Evolutionary conservation across 139 green algal genomes (phyloP).

Genomic region (Volvox africanus): DNA sequence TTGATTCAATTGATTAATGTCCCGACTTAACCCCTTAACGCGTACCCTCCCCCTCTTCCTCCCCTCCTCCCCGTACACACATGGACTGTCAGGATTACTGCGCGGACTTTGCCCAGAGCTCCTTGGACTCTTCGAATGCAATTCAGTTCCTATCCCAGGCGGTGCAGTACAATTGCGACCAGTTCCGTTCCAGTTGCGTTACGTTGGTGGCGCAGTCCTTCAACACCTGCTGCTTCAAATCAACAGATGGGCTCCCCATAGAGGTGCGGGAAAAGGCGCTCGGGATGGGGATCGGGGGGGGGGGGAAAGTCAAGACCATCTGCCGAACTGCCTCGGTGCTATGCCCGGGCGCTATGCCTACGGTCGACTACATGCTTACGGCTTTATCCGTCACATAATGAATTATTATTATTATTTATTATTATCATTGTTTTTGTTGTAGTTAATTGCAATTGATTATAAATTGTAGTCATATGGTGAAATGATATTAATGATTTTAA

Average conservation of each 20-base stretch:
- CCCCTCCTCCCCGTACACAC: not conserved
- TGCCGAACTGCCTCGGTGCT: too few relatives aligned
- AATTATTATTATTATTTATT: too few relatives aligned
- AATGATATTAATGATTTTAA: too few relatives aligned
- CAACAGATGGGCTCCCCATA: constrained; percentile 46
- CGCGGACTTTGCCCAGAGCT: constrained; percentile 50
- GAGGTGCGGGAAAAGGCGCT: constrained; percentile 20
- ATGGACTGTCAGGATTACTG: constrained; percentile 42
- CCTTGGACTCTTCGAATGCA: constrained; percentile 45
- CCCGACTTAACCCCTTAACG: not conserved
- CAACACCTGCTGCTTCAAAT: constrained; percentile 38
- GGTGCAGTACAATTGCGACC: constrained; percentile 54
- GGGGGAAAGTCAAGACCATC: not conserved
- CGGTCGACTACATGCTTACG: too few relatives aligned
- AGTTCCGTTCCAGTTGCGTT: constrained; percentile 48
- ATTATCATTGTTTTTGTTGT: too few relatives aligned
- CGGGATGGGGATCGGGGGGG: not conserved
- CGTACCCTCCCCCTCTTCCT: not conserved
- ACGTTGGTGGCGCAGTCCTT: constrained; percentile 46
- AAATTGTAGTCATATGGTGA: too few relatives aligned
- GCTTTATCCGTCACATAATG: too few relatives aligned
- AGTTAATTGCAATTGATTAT: too few relatives aligned
- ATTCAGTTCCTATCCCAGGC: constrained; percentile 49
- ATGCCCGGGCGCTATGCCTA: too few relatives aligned
- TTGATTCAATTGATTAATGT: too few relatives aligned